Evolutionary conservation across 2,329 filamentous ascomycete species (phyloP).

Genomic region (Paraconiothyrium sp.): DNA sequence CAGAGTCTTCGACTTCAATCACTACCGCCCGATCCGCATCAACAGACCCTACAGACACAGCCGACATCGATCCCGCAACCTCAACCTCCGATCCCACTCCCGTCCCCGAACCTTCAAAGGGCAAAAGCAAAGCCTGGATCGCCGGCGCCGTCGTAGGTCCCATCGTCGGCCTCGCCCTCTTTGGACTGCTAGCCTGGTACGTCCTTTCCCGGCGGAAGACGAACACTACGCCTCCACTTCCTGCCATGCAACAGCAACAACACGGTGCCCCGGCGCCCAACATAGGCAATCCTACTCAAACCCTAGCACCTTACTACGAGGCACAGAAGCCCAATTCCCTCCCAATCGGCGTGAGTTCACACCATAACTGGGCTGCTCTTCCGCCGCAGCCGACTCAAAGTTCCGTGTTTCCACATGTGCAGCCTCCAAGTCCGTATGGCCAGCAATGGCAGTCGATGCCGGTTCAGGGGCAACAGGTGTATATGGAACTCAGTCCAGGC

Average conservation of each 20-base stretch:
- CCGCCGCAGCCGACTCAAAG: constrained; percentile 26
- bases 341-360: constrained; percentile 32
- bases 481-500: constrained; percentile 22
- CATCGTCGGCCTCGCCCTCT: constrained; percentile 32
- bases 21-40: constrained; percentile 7
- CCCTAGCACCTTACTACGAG: constrained; percentile 30
- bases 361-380: constrained; percentile 24
- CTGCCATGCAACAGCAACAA: constrained; percentile 14
- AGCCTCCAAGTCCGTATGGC: constrained; percentile 21
- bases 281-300: constrained; percentile 18
- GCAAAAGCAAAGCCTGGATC: constrained; percentile 40
- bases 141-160: constrained; percentile 40
- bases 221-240: constrained; percentile 16
- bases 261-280: constrained; percentile 14
- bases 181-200: constrained; percentile 28
- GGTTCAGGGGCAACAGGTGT: constrained; percentile 22
- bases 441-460: constrained; percentile 25
- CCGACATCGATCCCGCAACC: neutral
- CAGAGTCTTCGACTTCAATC: constrained; percentile 13
- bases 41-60: neutral
- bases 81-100: constrained; percentile 7
- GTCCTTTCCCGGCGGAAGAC: constrained; percentile 32
- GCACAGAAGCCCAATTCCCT: constrained; percentile 22
- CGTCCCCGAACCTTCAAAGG: constrained; percentile 18
- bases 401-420: constrained; percentile 18